Base-by-base conservation (phyloP, 805 yeast species). In the Scheffersomyces stipitis region DNA sequence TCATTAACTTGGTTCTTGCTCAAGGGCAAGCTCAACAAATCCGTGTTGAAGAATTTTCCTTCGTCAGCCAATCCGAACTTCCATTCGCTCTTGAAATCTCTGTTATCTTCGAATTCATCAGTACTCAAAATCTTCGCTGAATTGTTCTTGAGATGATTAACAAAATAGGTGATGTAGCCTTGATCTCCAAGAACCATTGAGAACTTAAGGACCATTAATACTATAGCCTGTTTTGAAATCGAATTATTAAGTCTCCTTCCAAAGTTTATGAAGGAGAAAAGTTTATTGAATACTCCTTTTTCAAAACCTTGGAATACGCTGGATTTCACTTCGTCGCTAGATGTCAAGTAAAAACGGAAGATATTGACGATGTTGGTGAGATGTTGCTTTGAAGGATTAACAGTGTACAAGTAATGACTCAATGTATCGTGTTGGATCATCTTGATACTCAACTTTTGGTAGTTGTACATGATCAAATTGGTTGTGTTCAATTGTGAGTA, bases 341-440 rank as follows among this genome's bases (percentile, higher is more conserved):
- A 74, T 9, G 80, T 73, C 28, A 73, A 61, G 52, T 85, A 86
- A 37, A 85, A 70, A 1, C 66, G 54, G 30, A 63, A 64, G 4
- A 72, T 64, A 15, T 56, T 48, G 9, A 65, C 44, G 13, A 54
- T 44, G 18, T 44, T 40, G 12, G 33, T 30, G 26, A 62, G 41
- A 24, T 45, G 49, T 3, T 58, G 54, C n/a, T 66, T 52, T 10
- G 44, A 42, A 6, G 78, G 47, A 17, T 65, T 62, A 2, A 57
- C 50, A 0, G 79, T 66, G 18, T 37, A 22, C 7, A 70, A 59
- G 7, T 81, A 49, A 43, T 74, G 69, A 9, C 81, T 75, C 31
- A 85, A 56, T 0, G 86, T 75, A 51, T 90, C 96, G 34, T 73
- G 67, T 59, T 91, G 98, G 6, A 89, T 60, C 62, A 82, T 80